Base-by-base conservation (phyloP, 768 basidiomycete genomes). In the Russula compacta region DNA sequence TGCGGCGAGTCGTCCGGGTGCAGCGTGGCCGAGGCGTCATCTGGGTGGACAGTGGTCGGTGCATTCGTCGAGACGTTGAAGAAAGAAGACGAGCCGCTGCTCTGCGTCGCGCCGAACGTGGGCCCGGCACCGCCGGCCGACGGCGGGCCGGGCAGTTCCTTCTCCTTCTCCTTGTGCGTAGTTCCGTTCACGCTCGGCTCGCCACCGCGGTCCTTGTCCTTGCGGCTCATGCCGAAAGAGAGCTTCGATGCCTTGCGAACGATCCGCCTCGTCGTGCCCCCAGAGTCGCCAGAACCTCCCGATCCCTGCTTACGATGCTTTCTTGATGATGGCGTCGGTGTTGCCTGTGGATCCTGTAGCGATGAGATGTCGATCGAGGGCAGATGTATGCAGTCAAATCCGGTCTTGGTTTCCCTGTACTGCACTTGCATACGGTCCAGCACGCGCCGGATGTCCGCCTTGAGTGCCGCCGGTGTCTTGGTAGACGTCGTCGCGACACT, bases 401-500 rank as follows among this genome's bases (percentile, higher is more conserved):
- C 97, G 59, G 84, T 78, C 74, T 86, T 90, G 66, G 83, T 92
- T 71, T 93, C 89, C 43, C 92, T 83, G 71, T 97, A 93, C 72
- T 93, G 92, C 36, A 99, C 89, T 64, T 95, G 93, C 84, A 98
- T 92, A 50, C 95, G 83, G 68, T 95, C 91, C 42, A 98, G 80
- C 1, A 97, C 95, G 12, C 83, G 81, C 52, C 81, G 79, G 65
- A 99, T 87, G 73, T 98, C 95, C 59, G 79, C 74, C 72, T 92
- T 89, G 74, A 98, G 85, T 9, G 82, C 78, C 14, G 81, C 73
- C 5, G 92, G 89, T 6, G 90, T 70, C 69, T 95, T 98, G 5
- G 93, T 93, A 32, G 93, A 89, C 2, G 97, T 99, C 6, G 97
- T 99, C 6, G 92, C 87, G 44, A 99, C 97, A 67, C 92, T 92